A percentile compares a stretch with the other conserved stretches of the same genome.
These are phyloP conservation scores for Colletotrichum siamense DNA, from an alignment of 2,329 filamentous ascomycete species.

Conservation along the genomic window DNA sequence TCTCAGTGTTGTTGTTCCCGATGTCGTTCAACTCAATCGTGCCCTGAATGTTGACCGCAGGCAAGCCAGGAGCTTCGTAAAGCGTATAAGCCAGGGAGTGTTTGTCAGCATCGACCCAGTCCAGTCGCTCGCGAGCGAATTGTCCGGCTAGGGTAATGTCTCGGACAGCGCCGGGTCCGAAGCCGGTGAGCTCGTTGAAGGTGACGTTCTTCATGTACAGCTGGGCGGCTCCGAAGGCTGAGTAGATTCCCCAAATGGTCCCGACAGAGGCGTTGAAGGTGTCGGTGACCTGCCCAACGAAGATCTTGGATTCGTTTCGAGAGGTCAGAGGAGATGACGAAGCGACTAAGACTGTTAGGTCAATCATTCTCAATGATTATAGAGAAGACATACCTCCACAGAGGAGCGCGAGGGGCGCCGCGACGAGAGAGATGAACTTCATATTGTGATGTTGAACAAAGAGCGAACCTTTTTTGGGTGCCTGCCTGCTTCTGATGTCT, in stretches of 20 bases:
- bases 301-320: not conserved
- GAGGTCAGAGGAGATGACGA: not conserved
- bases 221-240: not conserved
- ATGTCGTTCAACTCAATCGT: not conserved
- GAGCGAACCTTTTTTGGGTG: not conserved
- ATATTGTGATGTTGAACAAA: not conserved
- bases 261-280: not conserved
- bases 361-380: no score
- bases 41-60: not conserved
- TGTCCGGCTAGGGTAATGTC: fast-evolving
- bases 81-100: not conserved
- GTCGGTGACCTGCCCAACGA: not conserved
- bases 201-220: not conserved
- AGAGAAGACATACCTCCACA: not conserved
- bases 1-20: not conserved
- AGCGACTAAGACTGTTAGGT: not conserved
- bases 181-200: not conserved
- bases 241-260: not conserved
- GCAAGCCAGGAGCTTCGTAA: not conserved
- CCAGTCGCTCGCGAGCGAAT: not conserved
- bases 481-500: fast-evolving
- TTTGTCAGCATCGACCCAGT: not conserved
- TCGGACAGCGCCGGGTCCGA: not conserved
- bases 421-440: not conserved
- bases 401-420: not conserved